These are phyloP conservation scores for Straminergon stramineum DNA, from an alignment of 225 moss, liverwort and hornwort species.

Conservation along the genomic window DNA sequence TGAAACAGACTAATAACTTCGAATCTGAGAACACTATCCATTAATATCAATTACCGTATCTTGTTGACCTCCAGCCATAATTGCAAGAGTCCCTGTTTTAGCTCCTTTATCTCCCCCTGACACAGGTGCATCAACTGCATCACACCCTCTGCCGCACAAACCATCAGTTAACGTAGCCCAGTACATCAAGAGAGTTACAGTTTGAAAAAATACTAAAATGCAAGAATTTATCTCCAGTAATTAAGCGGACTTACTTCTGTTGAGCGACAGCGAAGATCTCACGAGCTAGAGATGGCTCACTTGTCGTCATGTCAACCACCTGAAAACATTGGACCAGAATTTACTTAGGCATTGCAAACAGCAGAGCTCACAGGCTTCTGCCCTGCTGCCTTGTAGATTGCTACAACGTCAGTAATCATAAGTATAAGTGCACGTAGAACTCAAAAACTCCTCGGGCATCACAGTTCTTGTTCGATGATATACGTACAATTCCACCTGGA, in stretches of 20 bases:
- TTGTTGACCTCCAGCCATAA: slow-evolving; percentile 78
- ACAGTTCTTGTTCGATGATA: neutral
- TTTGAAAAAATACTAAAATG: neutral
- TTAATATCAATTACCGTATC: slow-evolving; percentile 40
- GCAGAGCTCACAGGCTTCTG: neutral
- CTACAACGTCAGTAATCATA: neutral
- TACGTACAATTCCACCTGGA: slow-evolving; percentile 81
- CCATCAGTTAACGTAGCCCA: neutral
- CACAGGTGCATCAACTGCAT: slow-evolving; percentile 93
- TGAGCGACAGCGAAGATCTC: slow-evolving; percentile 63
- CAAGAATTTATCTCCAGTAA: neutral
- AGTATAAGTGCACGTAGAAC: neutral
- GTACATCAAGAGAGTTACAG: neutral
- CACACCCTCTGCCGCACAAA: slow-evolving; percentile 57
- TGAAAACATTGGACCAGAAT: slow-evolving; percentile 8
- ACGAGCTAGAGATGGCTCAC: slow-evolving; percentile 88
- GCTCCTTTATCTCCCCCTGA: slow-evolving; percentile 99
- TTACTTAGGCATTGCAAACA: neutral
- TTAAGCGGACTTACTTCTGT: slow-evolving; percentile 37
- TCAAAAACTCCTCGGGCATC: neutral
- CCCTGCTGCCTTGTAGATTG: neutral
- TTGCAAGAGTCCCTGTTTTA: slow-evolving; percentile 78
- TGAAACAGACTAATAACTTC: neutral
- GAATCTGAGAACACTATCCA: neutral
- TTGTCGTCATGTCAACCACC: slow-evolving; percentile 98